phyloP scores from a whole-genome alignment of 331 rosid genomes.

The Malus hybrid region DNA sequence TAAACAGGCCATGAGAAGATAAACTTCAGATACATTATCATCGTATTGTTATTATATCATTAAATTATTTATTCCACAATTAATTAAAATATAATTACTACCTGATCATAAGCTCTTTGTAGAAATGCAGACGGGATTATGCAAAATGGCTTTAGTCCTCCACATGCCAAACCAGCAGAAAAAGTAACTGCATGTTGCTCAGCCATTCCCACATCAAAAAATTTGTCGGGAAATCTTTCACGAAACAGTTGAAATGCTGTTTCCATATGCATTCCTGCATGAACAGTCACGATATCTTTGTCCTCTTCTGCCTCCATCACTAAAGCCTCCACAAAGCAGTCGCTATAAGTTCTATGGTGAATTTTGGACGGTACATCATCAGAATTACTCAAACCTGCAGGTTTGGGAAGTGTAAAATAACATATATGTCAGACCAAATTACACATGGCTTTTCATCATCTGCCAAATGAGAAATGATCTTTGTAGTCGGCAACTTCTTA shows the following conservation, averaged over 20 bases:
- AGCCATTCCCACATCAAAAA: slow-evolving; percentile 87
- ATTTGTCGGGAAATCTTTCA: slow-evolving; percentile 64
- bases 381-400: slow-evolving; percentile 43
- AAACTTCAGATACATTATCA: background rate
- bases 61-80: background rate
- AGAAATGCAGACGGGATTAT: slow-evolving; percentile 76
- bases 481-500: slow-evolving; percentile 1
- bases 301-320: slow-evolving; percentile 68
- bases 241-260: slow-evolving; percentile 59
- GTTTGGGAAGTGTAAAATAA: slow-evolving; percentile 7
- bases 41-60: background rate
- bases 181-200: slow-evolving; percentile 98
- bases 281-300: slow-evolving; percentile 78
- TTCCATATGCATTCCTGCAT: slow-evolving; percentile 73
- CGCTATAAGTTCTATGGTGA: slow-evolving; percentile 49
- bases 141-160: slow-evolving; percentile 95
- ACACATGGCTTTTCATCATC: background rate
- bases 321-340: slow-evolving; percentile 78
- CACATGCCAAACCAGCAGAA: slow-evolving; percentile 88
- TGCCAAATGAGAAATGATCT: slow-evolving; percentile 8
- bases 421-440: background rate
- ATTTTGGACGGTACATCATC: slow-evolving; percentile 18
- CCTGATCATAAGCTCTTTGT: slow-evolving; percentile 94
- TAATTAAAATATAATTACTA: background rate
- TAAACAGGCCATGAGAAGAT: slow-evolving; percentile 15